Evolutionary conservation across 768 basidiomycete species (phyloP).

Genomic region (Boletus edulis): DNA sequence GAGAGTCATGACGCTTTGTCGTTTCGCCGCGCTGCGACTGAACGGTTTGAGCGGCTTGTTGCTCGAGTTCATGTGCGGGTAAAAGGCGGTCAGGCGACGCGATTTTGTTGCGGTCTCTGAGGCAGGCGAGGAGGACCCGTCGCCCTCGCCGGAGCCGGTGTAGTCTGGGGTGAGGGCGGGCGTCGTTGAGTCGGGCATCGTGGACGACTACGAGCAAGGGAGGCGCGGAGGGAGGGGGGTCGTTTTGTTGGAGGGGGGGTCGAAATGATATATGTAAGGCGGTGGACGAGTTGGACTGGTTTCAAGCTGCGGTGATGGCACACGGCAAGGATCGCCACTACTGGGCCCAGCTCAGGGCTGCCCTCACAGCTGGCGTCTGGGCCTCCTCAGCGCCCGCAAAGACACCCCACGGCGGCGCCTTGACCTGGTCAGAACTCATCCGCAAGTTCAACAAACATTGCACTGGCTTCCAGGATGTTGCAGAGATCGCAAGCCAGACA

Average conservation of each 20-base stretch:
- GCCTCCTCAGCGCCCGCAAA: slow-evolving; percentile 58
- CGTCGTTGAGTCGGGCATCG: slow-evolving; percentile 42
- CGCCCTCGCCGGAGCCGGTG: slow-evolving; percentile 49
- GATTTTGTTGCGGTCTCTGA: slow-evolving; percentile 42
- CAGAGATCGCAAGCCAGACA: slow-evolving; percentile 66
- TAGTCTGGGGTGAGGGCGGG: slow-evolving; percentile 61
- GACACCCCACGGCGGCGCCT: slow-evolving; percentile 44
- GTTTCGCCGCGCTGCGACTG: slow-evolving; percentile 86
- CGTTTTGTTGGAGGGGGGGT: slow-evolving; percentile 7
- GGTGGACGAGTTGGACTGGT: no score
- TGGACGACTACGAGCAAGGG: slow-evolving; percentile 15
- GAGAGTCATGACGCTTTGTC: slow-evolving; percentile 89
- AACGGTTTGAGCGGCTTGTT: slow-evolving; percentile 83
- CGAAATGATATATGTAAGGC: neutral
- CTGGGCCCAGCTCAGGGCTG: slow-evolving; percentile 69
- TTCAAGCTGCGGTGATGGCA: slow-evolving; percentile 31
- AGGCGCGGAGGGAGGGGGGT: slow-evolving; percentile 8
- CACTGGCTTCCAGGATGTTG: slow-evolving; percentile 53
- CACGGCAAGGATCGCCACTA: slow-evolving; percentile 71
- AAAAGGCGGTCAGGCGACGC: slow-evolving; percentile 72
- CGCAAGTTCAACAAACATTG: slow-evolving; percentile 89
- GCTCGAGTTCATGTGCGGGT: slow-evolving; percentile 66
- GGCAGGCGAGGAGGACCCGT: slow-evolving; percentile 28
- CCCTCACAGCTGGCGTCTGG: slow-evolving; percentile 77
- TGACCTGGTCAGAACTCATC: slow-evolving; percentile 78